Evolutionary conservation across 495 filamentous ascomycete genomes (phyloP), one percentile per base, ranked within the genome.

Genomic region (Wilcoxina mikolae): DNA sequence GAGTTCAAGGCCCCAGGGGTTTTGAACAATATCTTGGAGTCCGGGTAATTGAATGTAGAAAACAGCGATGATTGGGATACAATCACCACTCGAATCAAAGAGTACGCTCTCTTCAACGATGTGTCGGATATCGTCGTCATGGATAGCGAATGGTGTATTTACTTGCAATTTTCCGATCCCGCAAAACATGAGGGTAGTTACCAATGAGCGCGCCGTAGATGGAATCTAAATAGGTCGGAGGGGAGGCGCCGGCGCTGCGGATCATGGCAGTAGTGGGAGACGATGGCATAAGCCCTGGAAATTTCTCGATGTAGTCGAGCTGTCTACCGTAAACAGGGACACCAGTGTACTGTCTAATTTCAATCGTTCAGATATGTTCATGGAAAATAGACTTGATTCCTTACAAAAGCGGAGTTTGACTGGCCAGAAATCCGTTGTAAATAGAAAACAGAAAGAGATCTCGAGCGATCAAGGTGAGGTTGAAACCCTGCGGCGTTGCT

Each of bases 401-500:
- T 42, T 53, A 46, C 38, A 28, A 43, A 28, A 47, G 35, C 23
- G 25, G 29, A 11, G 11, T n/a, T 26, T 54, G 38, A 35, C 31
- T 35, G 25, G 23, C 51, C 23, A 44, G 28, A 54, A 54, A 10
- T n/a, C 23, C 3, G 38, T 44, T 11, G 33, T 43, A 54, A 9
- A 54, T 35, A 15, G 51, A 41, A 45, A 53, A 53, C 35, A 53
- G 51, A 9, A 46, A 54, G 25, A 54, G 51, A 28, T 54, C 51
- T 11, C 51, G 22, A 7, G 42, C 18, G 23, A 35, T 42, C 27
- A 42, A 24, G 50, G 50, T 11, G 22, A 52, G 24, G 31, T 44
- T 48, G 18, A 41, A 28, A 25, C 23, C 18, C 26, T n/a, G n/a
- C 17, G 28, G 38, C 42, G 33, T 10, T 42, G 38, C 15, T 1